Conservation (phyloP, 495 filamentous ascomycete species). For the Monascus purpureus region DNA sequence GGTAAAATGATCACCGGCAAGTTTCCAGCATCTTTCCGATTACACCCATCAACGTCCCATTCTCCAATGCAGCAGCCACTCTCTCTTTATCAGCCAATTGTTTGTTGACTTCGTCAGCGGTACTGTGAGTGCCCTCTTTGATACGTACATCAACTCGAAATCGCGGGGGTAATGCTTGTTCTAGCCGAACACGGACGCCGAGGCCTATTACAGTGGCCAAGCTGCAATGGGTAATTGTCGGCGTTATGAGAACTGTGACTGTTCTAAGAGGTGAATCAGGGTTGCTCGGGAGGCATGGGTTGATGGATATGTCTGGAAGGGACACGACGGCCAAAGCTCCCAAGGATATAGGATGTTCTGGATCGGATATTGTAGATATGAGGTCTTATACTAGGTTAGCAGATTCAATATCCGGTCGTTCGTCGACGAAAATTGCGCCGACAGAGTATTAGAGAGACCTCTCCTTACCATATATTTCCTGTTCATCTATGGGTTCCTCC, state of each 20-base stretch:
- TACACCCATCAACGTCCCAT: slow-evolving; percentile 74
- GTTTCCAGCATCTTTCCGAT: slow-evolving; percentile 88
- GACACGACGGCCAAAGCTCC: slow-evolving; percentile 88
- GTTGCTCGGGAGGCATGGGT: slow-evolving; percentile 40
- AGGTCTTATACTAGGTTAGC: slow-evolving; percentile 46
- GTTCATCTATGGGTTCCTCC: slow-evolving; percentile 80
- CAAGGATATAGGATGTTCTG: slow-evolving; percentile 87
- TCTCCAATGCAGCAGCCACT: slow-evolving; percentile 89
- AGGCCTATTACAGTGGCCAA: slow-evolving; percentile 93
- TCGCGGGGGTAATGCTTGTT: slow-evolving; percentile 81
- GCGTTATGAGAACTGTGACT: slow-evolving; percentile 57
- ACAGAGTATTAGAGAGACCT: too few species aligned
- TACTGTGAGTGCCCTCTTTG: slow-evolving; percentile 90
- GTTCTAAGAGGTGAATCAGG: slow-evolving; percentile 32
- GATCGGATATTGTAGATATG: slow-evolving; percentile 85
- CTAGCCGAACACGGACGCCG: slow-evolving; percentile 78
- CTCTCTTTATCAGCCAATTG: slow-evolving; percentile 93
- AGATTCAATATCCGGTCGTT: too few species aligned
- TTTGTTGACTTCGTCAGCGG: slow-evolving; percentile 89
- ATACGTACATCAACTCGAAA: slow-evolving; percentile 88
- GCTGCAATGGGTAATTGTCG: slow-evolving; percentile 95
- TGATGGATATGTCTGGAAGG: slow-evolving; percentile 77
- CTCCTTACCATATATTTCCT: slow-evolving; percentile 80
- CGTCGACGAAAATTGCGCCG: too few species aligned
- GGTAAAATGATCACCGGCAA: slow-evolving; percentile 43